These are phyloP conservation scores for Cladobotryum protrusum DNA, from an alignment of 2,329 filamentous ascomycete species.

Conservation along the genomic window DNA sequence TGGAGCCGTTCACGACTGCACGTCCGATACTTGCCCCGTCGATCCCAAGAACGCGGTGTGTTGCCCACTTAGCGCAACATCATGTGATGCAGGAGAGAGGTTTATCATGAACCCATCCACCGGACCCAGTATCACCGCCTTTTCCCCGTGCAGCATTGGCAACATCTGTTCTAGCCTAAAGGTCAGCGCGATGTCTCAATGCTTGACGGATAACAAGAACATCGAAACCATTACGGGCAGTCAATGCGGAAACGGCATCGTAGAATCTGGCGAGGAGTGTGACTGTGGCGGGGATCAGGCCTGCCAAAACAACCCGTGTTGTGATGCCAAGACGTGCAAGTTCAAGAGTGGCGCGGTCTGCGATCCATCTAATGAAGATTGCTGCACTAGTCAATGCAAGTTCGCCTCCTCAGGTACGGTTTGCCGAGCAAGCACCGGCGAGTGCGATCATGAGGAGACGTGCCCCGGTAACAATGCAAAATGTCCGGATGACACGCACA, in stretches of 20 bases:
- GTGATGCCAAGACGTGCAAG: slow-evolving; percentile 78
- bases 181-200: slow-evolving; percentile 68
- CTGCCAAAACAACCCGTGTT: slow-evolving; percentile 75
- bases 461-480: slow-evolving; percentile 67
- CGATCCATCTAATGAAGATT: slow-evolving; percentile 75
- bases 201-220: slow-evolving; percentile 78
- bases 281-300: slow-evolving; percentile 76
- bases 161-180: slow-evolving; percentile 88
- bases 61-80: slow-evolving; percentile 64
- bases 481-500: slow-evolving; percentile 68
- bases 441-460: slow-evolving; percentile 78
- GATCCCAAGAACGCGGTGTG: slow-evolving; percentile 53
- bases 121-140: slow-evolving; percentile 61
- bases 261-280: slow-evolving; percentile 89
- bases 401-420: slow-evolving; percentile 62
- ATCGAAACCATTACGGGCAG: slow-evolving; percentile 75
- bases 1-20: slow-evolving; percentile 93
- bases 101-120: slow-evolving; percentile 98
- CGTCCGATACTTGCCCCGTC: slow-evolving; percentile 59
- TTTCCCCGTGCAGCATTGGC: slow-evolving; percentile 84
- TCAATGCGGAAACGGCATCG: slow-evolving; percentile 94
- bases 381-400: slow-evolving; percentile 62
- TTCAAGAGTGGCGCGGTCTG: slow-evolving; percentile 73
- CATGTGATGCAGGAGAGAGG: slow-evolving; percentile 68
- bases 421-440: slow-evolving; percentile 72